Evolutionary conservation across 345 rosid genomes (phyloP), one percentile per base, ranked within the genome.

Genomic region (Brassica carinata): DNA sequence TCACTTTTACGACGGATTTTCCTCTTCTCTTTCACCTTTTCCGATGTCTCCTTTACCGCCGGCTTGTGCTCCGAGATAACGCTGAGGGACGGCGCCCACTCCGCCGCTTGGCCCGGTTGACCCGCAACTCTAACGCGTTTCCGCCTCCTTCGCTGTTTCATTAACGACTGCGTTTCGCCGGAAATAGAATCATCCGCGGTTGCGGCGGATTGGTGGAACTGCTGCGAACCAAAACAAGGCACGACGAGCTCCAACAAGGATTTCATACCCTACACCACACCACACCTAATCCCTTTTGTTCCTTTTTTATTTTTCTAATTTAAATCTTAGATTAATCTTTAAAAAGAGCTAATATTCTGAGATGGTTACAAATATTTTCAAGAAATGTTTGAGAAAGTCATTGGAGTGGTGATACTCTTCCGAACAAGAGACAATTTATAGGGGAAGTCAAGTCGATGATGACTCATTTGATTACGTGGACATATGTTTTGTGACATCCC

Each of bases 11-110:
- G 78, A 64, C 77, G 82, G 1, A 72, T 85, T 75, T 27, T 64
- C 64, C 72, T 82, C 57, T 77, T 64, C 17, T 57, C 83, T 14
- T 36, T 51, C 3, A 65, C 71, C 67, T 59, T 83, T 51, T 64
- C 69, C 73, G 33, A 17, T 17, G 23, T 55, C 61, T 55, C 61
- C 61, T 15, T 79, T 74, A 83, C 51, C 5, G 65, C 66, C 48
- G 85, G 77, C 36, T 67, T 85, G 67, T 87, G 85, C 84, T 93
- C 98, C 0, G 91, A 85, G 75, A 93, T 93, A 29, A 87, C 76
- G 30, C 67, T 13, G 57, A 93, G 81, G 5, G 93, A 81, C 2
- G 98, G 98, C 79, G 78, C 87, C 97, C 94, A 91, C 71, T 90
- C 90, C 1, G 31, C 76, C 48, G 63, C 65, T 2, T 73, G 43